A percentile compares a stretch with the other conserved stretches of the same genome.
Evolutionary conservation across 768 basidiomycete genomes (phyloP).

Genomic region (Mycena rosella): DNA sequence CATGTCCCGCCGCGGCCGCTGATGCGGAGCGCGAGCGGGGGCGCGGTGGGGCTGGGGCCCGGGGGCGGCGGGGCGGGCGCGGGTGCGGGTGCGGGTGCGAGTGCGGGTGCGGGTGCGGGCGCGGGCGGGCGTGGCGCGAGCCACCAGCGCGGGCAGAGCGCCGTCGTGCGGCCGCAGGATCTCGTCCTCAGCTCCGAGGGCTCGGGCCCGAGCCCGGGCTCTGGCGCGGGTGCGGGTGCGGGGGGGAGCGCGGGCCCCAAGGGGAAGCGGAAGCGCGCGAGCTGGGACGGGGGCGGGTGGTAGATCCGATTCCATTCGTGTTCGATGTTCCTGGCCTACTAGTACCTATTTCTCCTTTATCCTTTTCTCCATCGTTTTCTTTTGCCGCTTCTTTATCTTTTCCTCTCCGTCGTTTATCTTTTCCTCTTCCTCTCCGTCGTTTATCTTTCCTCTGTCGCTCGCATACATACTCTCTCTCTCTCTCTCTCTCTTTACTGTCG

Average conservation of each 20-base stretch:
- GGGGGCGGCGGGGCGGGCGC: background rate
- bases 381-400: too few species aligned
- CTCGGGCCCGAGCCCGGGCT: too few species aligned
- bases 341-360: too few species aligned
- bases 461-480: too few species aligned
- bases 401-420: too few species aligned
- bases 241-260: too few species aligned
- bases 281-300: slow-evolving; percentile 57
- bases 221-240: background rate
- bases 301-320: slow-evolving; percentile 5
- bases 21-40: slow-evolving; percentile 29
- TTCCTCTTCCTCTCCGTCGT: too few species aligned
- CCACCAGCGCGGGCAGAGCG: slow-evolving; percentile 61
- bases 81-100: background rate
- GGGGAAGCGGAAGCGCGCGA: slow-evolving; percentile 57
- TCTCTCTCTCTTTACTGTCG: too few species aligned
- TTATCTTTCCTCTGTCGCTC: too few species aligned
- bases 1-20: slow-evolving; percentile 28
- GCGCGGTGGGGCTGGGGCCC: slow-evolving; percentile 6
- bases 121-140: slow-evolving; percentile 17
- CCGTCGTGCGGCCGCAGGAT: slow-evolving; percentile 56
- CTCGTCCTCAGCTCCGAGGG: slow-evolving; percentile 44
- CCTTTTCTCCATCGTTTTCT: too few species aligned
- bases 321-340: too few species aligned
- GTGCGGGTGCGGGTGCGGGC: slow-evolving; percentile 12